A percentile compares a stretch with the other conserved stretches of the same genome.
These are phyloP conservation scores for Candida takata DNA, from an alignment of 805 yeast genomes.

Conservation along the genomic window DNA sequence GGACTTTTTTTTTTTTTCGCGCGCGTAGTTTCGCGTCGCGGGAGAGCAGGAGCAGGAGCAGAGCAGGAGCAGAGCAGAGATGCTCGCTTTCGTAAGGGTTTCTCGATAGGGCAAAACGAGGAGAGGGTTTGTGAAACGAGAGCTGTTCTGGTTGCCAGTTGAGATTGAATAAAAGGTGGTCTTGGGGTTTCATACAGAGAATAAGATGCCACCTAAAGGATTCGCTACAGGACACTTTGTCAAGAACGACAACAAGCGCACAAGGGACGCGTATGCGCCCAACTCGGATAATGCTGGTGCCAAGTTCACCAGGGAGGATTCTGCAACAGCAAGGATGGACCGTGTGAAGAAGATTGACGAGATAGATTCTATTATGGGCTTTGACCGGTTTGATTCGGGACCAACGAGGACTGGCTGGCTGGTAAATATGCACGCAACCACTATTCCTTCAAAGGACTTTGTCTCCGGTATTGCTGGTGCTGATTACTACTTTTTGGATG, in stretches of 20 bases:
- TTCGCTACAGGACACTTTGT: conserved; percentile 48
- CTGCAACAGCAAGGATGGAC: conserved; percentile 34
- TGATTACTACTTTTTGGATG: conserved; percentile 89
- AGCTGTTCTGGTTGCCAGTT: too few relatives aligned
- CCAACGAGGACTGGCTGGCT: conserved; percentile 82
- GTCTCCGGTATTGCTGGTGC: conserved; percentile 79
- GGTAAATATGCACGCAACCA: conserved; percentile 86
- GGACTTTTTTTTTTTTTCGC: too few relatives aligned
- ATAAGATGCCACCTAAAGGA: conserved; percentile 31
- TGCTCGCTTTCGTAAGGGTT: too few relatives aligned
- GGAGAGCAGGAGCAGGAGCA: too few relatives aligned
- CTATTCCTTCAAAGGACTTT: conserved; percentile 51
- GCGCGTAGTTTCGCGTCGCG: too few relatives aligned
- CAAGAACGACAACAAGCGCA: conserved; percentile 27
- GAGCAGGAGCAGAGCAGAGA: too few relatives aligned
- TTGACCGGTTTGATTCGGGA: conserved; percentile 69
- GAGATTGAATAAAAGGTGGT: too few relatives aligned
- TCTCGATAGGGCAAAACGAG: too few relatives aligned
- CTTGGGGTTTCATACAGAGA: too few relatives aligned
- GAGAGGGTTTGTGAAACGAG: too few relatives aligned
- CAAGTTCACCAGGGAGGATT: conserved; percentile 21
- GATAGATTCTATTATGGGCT: conserved; percentile 82
- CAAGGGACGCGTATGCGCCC: conserved; percentile 19
- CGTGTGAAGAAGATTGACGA: conserved; percentile 55
- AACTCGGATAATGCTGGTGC: conserved; percentile 30